Base-by-base conservation (phyloP, 73 alveolate species). In the Tetrahymena borealis region DNA sequence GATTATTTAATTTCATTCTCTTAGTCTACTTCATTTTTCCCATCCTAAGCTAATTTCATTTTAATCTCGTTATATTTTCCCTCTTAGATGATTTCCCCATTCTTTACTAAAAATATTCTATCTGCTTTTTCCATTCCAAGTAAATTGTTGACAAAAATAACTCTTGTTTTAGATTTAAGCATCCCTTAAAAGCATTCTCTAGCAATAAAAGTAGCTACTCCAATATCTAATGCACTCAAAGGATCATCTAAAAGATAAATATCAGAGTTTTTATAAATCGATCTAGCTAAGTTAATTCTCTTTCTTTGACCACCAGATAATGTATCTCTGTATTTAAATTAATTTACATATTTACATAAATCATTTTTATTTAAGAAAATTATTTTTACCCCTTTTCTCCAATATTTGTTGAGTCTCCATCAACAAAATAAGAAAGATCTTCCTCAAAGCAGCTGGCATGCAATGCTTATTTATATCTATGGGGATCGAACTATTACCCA, bases 341-440 rank as follows among this genome's bases (percentile, higher is more conserved):
- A 4, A 97, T 96, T 94, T 99, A 95, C 31, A 98, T 98, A 91
- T 97, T 97, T 8, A 8, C 10, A 20, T 24, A 20, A 20, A 24
- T 20, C 16, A 41, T 91, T 98, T 98, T 6, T 99, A 98, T 39
- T 98, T 98, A 79, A 97, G 92, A 32, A 98, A 91, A 79, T 95
- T 97, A 32, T 94, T 96, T 38, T 60, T 60, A 60, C 85, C 99
- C 99, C 92, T 97, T 97, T 94, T 97, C 99, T 33, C 99, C 99
- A 11, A 97, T 97, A 78, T 97, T 98, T n/a, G 99, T 98, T 90
- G 40, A 91, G 96, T 98, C 99, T 91, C 96, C 91, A 94, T 96
- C 85, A 94, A 94, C 43, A 96, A 96, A 85, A 90, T 91, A 94
- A 91, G 95, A 98, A 12, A 98, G 95, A 93, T 98, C 99, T 18